phyloP scores from a whole-genome alignment of 179 eudicot genomes.

The Carnegiea gigantea region DNA sequence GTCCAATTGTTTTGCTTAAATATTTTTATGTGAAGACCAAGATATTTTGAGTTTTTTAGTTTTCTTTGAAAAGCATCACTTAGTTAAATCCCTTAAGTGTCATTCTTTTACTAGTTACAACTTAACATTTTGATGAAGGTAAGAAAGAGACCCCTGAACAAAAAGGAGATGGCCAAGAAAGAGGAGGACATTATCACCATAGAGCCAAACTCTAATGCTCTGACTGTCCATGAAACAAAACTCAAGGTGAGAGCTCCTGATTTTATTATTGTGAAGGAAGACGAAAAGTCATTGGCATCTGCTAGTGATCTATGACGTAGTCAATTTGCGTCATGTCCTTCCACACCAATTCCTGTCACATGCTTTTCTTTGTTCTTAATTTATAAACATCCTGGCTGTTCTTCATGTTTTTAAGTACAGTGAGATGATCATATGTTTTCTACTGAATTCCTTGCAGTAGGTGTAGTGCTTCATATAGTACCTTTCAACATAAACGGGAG shows the following conservation, averaged over 20 bases:
- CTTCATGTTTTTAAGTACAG: neutral
- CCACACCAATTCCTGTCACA: neutral
- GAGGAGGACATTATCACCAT: conserved; percentile 85
- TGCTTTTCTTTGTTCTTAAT: neutral
- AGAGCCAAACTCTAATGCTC: conserved; percentile 57
- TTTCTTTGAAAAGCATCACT: conserved; percentile 4
- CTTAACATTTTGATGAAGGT: conserved; percentile 52
- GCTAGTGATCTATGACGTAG: neutral
- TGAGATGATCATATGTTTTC: neutral
- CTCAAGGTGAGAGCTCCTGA: conserved; percentile 60
- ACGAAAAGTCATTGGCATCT: neutral
- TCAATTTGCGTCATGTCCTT: neutral
- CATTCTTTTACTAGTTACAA: conserved; percentile 5
- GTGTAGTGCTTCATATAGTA: neutral
- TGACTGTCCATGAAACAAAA: conserved; percentile 95
- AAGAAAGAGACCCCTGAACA: conserved; percentile 94
- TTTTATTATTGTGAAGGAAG: neutral
- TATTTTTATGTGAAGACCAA: neutral
- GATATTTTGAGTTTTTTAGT: neutral
- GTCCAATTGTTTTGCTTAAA: neutral
- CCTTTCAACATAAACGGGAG: too few relatives aligned
- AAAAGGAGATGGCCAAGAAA: conserved; percentile 82
- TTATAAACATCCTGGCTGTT: neutral
- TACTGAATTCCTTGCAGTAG: neutral
- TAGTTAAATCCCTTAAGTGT: neutral